Conservation (phyloP, 257 asterid genomes). For the Paraleonurus japonicus region DNA sequence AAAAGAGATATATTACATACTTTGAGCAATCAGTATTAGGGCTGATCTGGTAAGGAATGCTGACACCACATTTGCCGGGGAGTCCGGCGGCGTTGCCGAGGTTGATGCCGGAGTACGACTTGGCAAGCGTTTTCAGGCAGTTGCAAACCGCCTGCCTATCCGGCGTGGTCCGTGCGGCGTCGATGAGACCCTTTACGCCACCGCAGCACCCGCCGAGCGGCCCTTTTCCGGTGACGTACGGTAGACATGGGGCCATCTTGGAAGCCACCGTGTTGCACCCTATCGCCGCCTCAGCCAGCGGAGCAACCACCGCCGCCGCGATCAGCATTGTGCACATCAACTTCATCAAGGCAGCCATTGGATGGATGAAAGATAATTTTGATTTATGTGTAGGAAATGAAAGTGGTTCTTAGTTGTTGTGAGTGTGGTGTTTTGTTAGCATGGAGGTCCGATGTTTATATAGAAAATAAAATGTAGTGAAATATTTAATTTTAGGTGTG, state of each 20-base stretch:
- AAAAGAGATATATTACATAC: slow-evolving; percentile 33
- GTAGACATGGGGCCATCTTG: slow-evolving; percentile 30
- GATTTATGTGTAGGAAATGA: too few relatives aligned
- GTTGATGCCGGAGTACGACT: not conserved
- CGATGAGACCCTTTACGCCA: slow-evolving; percentile 35
- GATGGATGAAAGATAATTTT: too few relatives aligned
- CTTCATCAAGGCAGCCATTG: slow-evolving; percentile 28
- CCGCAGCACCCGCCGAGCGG: slow-evolving; percentile 39
- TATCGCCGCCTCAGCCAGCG: slow-evolving; percentile 33
- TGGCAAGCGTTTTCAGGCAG: slow-evolving; percentile 42
- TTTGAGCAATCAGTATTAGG: slow-evolving; percentile 53
- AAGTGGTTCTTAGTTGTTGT: too few relatives aligned
- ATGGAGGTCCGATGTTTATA: too few relatives aligned
- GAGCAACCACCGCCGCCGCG: slow-evolving; percentile 26
- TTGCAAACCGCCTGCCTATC: slow-evolving; percentile 42
- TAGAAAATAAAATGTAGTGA: too few relatives aligned
- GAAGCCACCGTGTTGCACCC: slow-evolving; percentile 30
- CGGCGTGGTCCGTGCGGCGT: slow-evolving; percentile 34
- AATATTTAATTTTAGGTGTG: too few relatives aligned
- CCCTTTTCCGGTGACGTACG: slow-evolving; percentile 32
- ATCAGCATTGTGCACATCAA: slow-evolving; percentile 29
- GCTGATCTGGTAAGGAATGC: slow-evolving; percentile 52
- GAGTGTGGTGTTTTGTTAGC: too few relatives aligned
- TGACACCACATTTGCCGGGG: slow-evolving; percentile 46
- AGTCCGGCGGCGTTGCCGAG: slow-evolving; percentile 40